Evolutionary conservation across 179 eudicot genomes (phyloP).

Genomic region (Amaranthus tricolor): DNA sequence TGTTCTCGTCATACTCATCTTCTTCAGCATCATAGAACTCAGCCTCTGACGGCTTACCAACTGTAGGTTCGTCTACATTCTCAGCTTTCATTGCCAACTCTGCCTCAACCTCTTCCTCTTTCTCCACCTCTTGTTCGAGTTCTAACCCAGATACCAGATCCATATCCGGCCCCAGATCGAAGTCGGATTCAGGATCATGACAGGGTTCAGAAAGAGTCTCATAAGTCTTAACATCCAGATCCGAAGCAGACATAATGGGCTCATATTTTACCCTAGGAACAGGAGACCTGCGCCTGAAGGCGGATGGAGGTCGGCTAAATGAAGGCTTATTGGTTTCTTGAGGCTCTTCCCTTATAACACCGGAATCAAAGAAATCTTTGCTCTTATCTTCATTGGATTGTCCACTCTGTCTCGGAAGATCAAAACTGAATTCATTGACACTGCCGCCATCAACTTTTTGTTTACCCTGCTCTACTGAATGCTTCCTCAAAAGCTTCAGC

Average conservation of each 20-base stretch:
- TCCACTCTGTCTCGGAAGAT: constrained; percentile 41
- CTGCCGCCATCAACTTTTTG: constrained; percentile 39
- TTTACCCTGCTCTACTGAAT: constrained; percentile 69
- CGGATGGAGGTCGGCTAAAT: constrained; percentile 58
- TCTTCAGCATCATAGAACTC: constrained; percentile 44
- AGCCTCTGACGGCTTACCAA: constrained; percentile 44
- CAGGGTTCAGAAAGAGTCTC: constrained; percentile 31
- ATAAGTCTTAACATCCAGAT: constrained; percentile 30
- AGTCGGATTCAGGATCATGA: constrained; percentile 28
- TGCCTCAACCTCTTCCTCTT: constrained; percentile 31
- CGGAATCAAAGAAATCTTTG: constrained; percentile 27
- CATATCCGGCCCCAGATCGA: constrained; percentile 35
- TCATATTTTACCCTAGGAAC: constrained; percentile 57
- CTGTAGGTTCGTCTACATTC: constrained; percentile 34
- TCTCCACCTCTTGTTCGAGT: constrained; percentile 27
- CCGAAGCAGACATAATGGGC: constrained; percentile 33
- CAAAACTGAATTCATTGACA: constrained; percentile 39
- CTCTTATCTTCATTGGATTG: constrained; percentile 41
- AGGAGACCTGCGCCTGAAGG: constrained; percentile 74
- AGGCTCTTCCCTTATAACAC: constrained; percentile 31
- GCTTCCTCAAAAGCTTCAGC: constrained; percentile 71
- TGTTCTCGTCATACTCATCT: constrained; percentile 35
- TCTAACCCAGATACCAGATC: constrained; percentile 23
- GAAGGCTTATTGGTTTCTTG: constrained; percentile 41
- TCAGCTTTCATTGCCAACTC: constrained; percentile 36